These are phyloP conservation scores for Apiospora sp. DNA, from an alignment of 2,329 filamentous ascomycete species.

Conservation along the genomic window DNA sequence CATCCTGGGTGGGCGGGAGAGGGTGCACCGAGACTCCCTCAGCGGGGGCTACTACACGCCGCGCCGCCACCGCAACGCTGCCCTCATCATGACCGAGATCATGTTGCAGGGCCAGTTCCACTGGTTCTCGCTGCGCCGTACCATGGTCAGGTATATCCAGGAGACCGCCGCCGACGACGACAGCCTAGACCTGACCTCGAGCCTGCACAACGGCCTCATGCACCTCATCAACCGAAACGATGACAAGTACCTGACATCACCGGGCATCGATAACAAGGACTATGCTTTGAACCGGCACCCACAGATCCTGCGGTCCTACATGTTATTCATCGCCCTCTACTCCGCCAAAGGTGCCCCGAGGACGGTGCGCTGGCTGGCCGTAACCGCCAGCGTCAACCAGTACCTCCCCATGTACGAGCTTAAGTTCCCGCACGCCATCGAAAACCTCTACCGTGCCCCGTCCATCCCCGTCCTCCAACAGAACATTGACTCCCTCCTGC, in stretches of 20 bases:
- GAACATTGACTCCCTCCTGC: not conserved
- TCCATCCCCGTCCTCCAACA: no score
- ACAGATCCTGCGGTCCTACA: not conserved
- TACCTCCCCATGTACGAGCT: accelerated
- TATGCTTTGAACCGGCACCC: not conserved
- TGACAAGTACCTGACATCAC: not conserved
- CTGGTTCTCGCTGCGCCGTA: not conserved
- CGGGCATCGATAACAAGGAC: not conserved
- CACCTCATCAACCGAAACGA: not conserved
- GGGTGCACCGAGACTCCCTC: no score
- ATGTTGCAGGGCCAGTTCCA: not conserved
- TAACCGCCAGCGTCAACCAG: not conserved
- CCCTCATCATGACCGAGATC: not conserved
- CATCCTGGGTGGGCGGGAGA: no score
- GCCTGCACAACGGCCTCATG: not conserved
- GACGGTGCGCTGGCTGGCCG: not conserved
- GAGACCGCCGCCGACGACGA: not conserved
- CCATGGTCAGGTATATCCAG: not conserved
- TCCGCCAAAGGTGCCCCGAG: not conserved
- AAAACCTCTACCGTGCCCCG: not conserved
- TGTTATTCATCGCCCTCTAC: not conserved
- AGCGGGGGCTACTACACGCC: no score
- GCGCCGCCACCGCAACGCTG: not conserved
- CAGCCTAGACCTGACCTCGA: not conserved
- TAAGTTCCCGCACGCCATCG: not conserved